Conservation (phyloP, 306 rosid genomes). For the Rosa rugosa region DNA sequence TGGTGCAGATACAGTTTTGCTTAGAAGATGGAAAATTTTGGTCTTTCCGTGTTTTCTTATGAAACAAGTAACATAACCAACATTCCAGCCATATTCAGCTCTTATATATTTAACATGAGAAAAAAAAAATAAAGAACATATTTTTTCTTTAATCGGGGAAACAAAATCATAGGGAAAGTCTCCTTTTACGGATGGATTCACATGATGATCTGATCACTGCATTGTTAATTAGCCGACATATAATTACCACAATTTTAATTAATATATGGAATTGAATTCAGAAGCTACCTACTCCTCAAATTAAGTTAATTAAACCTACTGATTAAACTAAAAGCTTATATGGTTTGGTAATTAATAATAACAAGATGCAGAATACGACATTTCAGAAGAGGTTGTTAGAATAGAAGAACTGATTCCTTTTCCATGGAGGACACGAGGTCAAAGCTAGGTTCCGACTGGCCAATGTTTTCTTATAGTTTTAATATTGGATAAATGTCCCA, state of each 20-base stretch:
- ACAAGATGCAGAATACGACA: not conserved
- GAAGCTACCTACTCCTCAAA: constrained; percentile 4
- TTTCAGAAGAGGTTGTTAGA: not conserved
- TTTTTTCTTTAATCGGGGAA: not conserved
- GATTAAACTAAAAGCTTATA: not conserved
- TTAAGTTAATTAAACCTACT: not conserved
- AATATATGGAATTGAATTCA: not conserved
- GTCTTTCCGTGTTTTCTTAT: not conserved
- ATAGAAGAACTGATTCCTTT: not conserved
- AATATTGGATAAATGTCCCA: too few relatives aligned
- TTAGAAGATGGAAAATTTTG: not conserved
- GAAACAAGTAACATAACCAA: not conserved
- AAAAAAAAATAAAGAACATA: not conserved
- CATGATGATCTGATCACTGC: too few relatives aligned
- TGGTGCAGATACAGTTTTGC: not conserved
- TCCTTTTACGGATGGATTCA: not conserved
- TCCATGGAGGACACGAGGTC: not conserved
- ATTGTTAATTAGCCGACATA: constrained; percentile 2
- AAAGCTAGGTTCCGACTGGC: not conserved
- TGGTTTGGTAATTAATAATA: not conserved
- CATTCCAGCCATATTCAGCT: not conserved
- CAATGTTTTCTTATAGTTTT: not conserved
- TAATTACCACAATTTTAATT: too few relatives aligned
- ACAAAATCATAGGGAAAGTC: not conserved
- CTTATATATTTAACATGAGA: not conserved